Evolutionary conservation across 805 yeast species (phyloP).

Genomic region (Metschnikowia santaceciliae): DNA sequence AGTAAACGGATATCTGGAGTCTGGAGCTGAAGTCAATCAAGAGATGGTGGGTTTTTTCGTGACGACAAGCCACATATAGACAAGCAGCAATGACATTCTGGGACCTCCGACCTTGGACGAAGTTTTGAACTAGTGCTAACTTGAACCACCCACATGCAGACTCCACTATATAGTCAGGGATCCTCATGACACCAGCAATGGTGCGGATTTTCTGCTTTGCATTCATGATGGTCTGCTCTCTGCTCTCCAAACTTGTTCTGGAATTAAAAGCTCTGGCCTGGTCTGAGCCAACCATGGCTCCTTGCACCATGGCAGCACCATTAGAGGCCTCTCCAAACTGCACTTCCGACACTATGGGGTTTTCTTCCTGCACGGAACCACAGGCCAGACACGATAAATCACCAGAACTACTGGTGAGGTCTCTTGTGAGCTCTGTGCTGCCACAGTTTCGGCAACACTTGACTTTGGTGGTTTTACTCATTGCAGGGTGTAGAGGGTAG

Average conservation of each 20-base stretch:
- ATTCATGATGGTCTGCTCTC: conserved; percentile 84
- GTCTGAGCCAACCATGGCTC: conserved; percentile 86
- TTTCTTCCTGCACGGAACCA: conserved; percentile 86
- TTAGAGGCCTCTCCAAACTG: conserved; percentile 87
- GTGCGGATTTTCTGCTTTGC: conserved; percentile 76
- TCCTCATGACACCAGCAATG: conserved; percentile 71
- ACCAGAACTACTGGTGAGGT: conserved; percentile 37
- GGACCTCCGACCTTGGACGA: conserved; percentile 95
- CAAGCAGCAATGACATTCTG: conserved; percentile 96
- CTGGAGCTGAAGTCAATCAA: conserved; percentile 90
- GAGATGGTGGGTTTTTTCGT: conserved; percentile 90
- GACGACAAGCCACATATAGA: conserved; percentile 89
- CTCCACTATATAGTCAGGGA: conserved; percentile 82
- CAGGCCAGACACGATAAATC: conserved; percentile 79
- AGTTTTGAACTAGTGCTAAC: conserved; percentile 78
- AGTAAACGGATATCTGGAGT: conserved; percentile 85
- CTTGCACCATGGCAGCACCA: conserved; percentile 96
- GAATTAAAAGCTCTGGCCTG: conserved; percentile 73
- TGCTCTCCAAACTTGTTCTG: conserved; percentile 70
- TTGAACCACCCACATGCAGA: conserved; percentile 88
- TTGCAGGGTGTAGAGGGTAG: neutral
- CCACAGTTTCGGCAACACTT: conserved; percentile 17
- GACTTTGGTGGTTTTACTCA: conserved; percentile 10
- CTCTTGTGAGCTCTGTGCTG: conserved; percentile 14
- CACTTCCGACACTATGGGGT: conserved; percentile 93